These are phyloP conservation scores for Articulospora tetracladia DNA, from an alignment of 495 filamentous ascomycete species.

Conservation along the genomic window DNA sequence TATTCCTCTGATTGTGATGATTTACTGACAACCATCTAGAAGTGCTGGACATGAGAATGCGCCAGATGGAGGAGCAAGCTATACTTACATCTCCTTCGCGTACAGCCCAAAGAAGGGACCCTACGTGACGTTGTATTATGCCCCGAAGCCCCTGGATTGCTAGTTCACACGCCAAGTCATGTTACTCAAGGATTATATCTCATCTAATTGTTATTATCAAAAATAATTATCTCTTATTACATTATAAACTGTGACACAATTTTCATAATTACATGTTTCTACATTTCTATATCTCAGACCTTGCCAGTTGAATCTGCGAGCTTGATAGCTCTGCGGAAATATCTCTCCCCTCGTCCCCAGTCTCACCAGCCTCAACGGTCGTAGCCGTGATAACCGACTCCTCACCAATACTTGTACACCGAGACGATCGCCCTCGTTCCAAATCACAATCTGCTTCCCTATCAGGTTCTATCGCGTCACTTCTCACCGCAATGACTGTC, in stretches of 20 bases:
- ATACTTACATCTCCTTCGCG: conserved; percentile 7
- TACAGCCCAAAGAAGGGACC: conserved; percentile 2
- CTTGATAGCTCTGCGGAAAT: too few relatives aligned
- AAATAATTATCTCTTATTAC: too few relatives aligned
- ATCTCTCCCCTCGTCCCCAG: too few relatives aligned
- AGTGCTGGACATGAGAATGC: neutral
- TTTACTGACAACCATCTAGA: neutral
- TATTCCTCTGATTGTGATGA: neutral
- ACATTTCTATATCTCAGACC: too few relatives aligned
- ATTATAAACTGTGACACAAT: too few relatives aligned
- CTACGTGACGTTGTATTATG: neutral
- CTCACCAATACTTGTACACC: neutral
- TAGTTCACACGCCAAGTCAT: neutral
- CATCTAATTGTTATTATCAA: too few relatives aligned
- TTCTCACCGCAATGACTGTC: neutral
- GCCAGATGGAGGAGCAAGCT: neutral
- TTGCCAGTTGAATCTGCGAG: too few relatives aligned
- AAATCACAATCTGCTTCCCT: neutral
- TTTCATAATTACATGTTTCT: too few relatives aligned
- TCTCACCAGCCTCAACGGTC: neutral
- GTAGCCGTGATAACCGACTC: neutral
- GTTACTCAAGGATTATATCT: too few relatives aligned
- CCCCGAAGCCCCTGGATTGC: neutral
- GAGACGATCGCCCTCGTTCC: neutral
- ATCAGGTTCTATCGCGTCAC: neutral